A percentile compares a stretch with the other conserved stretches of the same genome.
These are phyloP conservation scores for Globisporangium takayamanum DNA, from an alignment of 352 stramenopile genomes.

Conservation along the genomic window DNA sequence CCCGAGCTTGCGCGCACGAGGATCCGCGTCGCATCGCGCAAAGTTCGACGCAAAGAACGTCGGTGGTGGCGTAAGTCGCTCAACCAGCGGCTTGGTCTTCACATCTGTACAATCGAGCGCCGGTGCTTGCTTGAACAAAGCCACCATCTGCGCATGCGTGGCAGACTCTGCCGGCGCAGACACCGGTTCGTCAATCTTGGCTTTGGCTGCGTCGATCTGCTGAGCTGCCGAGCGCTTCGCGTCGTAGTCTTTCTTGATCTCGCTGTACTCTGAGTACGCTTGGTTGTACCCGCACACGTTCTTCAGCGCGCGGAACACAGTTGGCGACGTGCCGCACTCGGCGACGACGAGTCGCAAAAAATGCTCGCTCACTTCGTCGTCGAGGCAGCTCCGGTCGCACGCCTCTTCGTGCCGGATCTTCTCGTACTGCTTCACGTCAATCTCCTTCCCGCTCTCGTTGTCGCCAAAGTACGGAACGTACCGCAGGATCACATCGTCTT, in stretches of 20 bases:
- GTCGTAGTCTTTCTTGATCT: slow-evolving; percentile 67
- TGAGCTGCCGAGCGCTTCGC: slow-evolving; percentile 23
- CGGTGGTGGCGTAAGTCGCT: slow-evolving; percentile 38
- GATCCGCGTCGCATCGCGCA: slow-evolving; percentile 1
- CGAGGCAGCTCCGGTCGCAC: slow-evolving; percentile 36
- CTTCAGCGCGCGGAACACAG: slow-evolving; percentile 62
- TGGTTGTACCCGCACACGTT: slow-evolving; percentile 46
- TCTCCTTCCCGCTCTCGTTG: slow-evolving; percentile 76
- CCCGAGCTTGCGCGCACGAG: slow-evolving; percentile 7
- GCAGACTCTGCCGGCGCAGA: background rate
- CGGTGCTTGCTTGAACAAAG: slow-evolving; percentile 30
- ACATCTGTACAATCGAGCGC: slow-evolving; percentile 15
- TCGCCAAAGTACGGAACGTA: slow-evolving; percentile 92
- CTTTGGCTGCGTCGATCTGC: slow-evolving; percentile 40
- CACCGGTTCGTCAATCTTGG: slow-evolving; percentile 16
- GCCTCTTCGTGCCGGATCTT: slow-evolving; percentile 30
- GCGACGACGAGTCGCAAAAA: slow-evolving; percentile 56
- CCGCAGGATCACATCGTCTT: slow-evolving; percentile 86
- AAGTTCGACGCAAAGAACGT: slow-evolving; percentile 74
- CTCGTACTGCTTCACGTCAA: slow-evolving; percentile 70
- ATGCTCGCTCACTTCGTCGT: slow-evolving; percentile 66
- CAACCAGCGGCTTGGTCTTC: slow-evolving; percentile 18
- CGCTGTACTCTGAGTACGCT: slow-evolving; percentile 53
- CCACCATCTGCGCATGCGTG: slow-evolving; percentile 13
- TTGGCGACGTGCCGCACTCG: slow-evolving; percentile 40